These are phyloP conservation scores for Huntiella bhutanensis DNA, from an alignment of 2,329 filamentous ascomycete genomes.

Conservation along the genomic window DNA sequence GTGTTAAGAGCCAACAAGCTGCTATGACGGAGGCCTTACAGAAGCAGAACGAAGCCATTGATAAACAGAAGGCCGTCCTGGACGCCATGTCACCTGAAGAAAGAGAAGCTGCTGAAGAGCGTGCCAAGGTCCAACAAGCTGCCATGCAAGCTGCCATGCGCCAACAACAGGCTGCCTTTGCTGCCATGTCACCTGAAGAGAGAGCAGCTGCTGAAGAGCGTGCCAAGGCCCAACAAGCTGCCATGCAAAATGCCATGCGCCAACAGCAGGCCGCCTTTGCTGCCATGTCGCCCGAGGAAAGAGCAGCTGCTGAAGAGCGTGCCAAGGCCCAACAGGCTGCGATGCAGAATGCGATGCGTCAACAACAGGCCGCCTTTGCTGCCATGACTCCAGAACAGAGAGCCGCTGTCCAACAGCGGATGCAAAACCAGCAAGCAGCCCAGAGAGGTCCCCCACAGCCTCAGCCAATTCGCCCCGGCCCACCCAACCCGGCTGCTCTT, in stretches of 20 bases:
- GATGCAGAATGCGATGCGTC: constrained; percentile 16
- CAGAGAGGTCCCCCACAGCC: constrained; percentile 21
- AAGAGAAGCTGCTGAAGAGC: too few relatives aligned
- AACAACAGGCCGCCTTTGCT: constrained; percentile 3
- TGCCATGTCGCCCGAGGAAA: constrained; percentile 5
- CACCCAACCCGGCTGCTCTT: constrained; percentile 73
- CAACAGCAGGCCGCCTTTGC: constrained; percentile 4
- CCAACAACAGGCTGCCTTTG: neutral
- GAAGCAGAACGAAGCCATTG: too few relatives aligned
- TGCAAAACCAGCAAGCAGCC: constrained; percentile 19
- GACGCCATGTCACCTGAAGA: too few relatives aligned
- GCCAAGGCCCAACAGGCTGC: constrained; percentile 22
- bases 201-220: neutral
- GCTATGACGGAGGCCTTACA: neutral
- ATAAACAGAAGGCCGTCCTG: too few relatives aligned
- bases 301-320: neutral
- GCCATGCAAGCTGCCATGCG: neutral
- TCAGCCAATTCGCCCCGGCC: constrained; percentile 54
- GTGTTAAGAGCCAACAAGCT: neutral
- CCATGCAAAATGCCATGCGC: constrained; percentile 17
- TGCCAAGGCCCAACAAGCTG: constrained; percentile 21
- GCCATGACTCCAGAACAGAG: constrained; percentile 5
- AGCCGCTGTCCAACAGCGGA: constrained; percentile 1
- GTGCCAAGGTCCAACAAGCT: neutral
- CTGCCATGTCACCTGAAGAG: neutral